Evolutionary conservation across 495 filamentous ascomycete genomes (phyloP).

Genomic region (Penicillium egyptiacum): DNA sequence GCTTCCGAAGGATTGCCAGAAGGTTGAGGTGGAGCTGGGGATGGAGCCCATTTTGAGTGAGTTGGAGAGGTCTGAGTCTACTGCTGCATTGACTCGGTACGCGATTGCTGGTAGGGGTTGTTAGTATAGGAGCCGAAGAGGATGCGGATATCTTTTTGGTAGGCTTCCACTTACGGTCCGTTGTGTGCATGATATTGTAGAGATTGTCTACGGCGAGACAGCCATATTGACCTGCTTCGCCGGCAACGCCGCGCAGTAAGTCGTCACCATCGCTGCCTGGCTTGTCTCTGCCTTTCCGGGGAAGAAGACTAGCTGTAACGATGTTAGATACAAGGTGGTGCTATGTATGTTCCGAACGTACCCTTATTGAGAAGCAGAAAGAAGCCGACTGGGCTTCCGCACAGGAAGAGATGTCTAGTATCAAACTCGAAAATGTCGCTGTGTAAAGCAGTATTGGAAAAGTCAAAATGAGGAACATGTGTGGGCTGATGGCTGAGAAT

Average conservation of each 20-base stretch:
- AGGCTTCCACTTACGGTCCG: conserved; percentile 46
- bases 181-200: conserved; percentile 83
- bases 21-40: conserved; percentile 66
- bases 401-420: conserved; percentile 83
- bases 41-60: conserved; percentile 75
- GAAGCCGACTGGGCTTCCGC: conserved; percentile 90
- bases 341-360: conserved; percentile 18
- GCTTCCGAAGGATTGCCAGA: conserved; percentile 64
- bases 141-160: background rate
- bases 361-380: conserved; percentile 84
- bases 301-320: conserved; percentile 62
- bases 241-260: conserved; percentile 63
- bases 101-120: conserved; percentile 65
- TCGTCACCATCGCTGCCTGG: conserved; percentile 68
- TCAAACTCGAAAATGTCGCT: conserved; percentile 82
- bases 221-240: conserved; percentile 75
- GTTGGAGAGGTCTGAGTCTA: conserved; percentile 76
- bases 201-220: conserved; percentile 94
- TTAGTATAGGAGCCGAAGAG: conserved; percentile 35
- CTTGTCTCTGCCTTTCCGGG: conserved; percentile 73
- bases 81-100: conserved; percentile 86
- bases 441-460: conserved; percentile 48
- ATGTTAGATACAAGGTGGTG: conserved; percentile 8
- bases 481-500: conserved; percentile 88
- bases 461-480: conserved; percentile 55